Evolutionary conservation across 2,329 filamentous ascomycete species (phyloP).

Genomic region (Trichoderma polysporum): DNA sequence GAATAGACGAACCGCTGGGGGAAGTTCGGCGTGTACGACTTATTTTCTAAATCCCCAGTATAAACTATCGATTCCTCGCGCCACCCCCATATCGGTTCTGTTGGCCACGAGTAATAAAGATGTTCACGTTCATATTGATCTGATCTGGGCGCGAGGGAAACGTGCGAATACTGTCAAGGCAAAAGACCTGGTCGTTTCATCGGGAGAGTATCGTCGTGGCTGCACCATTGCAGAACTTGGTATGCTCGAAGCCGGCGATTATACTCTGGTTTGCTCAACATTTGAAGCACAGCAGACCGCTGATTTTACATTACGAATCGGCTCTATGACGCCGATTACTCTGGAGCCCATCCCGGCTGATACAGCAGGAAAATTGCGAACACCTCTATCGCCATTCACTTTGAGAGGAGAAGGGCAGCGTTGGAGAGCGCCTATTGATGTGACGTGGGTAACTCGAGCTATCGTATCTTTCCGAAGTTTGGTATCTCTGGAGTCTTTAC

Average conservation of each 20-base stretch:
- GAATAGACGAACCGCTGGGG: conserved; percentile 78
- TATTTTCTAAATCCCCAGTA: conserved; percentile 92
- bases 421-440: conserved; percentile 41
- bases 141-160: conserved; percentile 74
- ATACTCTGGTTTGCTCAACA: conserved; percentile 87
- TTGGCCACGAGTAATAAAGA: conserved; percentile 67
- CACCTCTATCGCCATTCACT: conserved; percentile 55
- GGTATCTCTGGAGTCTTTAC: conserved; percentile 28
- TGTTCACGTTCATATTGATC: conserved; percentile 77
- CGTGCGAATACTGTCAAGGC: conserved; percentile 68
- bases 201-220: conserved; percentile 83
- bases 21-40: conserved; percentile 71
- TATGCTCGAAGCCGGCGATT: conserved; percentile 66
- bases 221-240: conserved; percentile 67
- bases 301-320: conserved; percentile 72
- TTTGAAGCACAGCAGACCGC: conserved; percentile 79
- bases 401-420: conserved; percentile 46
- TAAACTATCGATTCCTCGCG: conserved; percentile 56
- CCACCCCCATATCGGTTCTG: conserved; percentile 68
- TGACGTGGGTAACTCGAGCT: conserved; percentile 58
- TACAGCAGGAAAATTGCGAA: conserved; percentile 70
- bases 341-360: conserved; percentile 67
- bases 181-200: conserved; percentile 77
- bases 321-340: conserved; percentile 56
- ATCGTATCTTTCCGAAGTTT: conserved; percentile 36